phyloP scores from a whole-genome alignment of 2,329 filamentous ascomycete genomes.

The Aspergillus pseudoviridinutans region DNA sequence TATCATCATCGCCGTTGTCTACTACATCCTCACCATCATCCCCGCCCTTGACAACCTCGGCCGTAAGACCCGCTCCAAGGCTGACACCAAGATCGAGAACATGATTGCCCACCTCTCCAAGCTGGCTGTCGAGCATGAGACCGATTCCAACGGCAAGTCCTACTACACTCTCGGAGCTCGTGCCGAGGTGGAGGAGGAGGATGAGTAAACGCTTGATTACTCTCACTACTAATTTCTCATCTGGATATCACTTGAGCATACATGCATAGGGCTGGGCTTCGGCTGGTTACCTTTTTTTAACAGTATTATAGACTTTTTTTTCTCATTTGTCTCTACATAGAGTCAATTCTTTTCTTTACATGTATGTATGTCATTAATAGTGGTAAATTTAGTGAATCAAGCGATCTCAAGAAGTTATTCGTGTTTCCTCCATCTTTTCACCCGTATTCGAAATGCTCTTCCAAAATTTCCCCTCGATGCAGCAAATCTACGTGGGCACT shows the following conservation, averaged over 20 bases:
- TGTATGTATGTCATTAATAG: conserved; percentile 43
- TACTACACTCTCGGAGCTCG: conserved; percentile 43
- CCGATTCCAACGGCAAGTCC: conserved; percentile 43
- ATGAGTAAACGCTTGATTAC: conserved; percentile 35
- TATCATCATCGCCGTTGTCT: conserved; percentile 51
- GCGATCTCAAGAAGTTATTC: conserved; percentile 25
- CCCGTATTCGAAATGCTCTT: not conserved
- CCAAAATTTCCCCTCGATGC: too few relatives aligned
- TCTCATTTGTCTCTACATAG: conserved; percentile 30
- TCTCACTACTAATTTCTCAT: conserved; percentile 23
- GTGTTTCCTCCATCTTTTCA: not conserved
- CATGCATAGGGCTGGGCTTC: conserved; percentile 26
- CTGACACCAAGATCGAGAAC: conserved; percentile 53
- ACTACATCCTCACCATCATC: conserved; percentile 47
- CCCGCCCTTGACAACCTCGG: conserved; percentile 48
- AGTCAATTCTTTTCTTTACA: conserved; percentile 35
- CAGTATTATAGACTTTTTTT: conserved; percentile 39
- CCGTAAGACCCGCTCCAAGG: conserved; percentile 48
- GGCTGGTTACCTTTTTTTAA: conserved; percentile 20
- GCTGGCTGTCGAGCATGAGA: conserved; percentile 50
- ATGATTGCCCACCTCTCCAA: conserved; percentile 50
- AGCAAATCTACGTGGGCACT: not conserved
- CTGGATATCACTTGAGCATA: conserved; percentile 35
- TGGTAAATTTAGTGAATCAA: conserved; percentile 36
- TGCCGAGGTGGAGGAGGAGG: conserved; percentile 42